These are phyloP conservation scores for Elsinoe perseae DNA, from an alignment of 2,329 filamentous ascomycete species.

Conservation along the genomic window DNA sequence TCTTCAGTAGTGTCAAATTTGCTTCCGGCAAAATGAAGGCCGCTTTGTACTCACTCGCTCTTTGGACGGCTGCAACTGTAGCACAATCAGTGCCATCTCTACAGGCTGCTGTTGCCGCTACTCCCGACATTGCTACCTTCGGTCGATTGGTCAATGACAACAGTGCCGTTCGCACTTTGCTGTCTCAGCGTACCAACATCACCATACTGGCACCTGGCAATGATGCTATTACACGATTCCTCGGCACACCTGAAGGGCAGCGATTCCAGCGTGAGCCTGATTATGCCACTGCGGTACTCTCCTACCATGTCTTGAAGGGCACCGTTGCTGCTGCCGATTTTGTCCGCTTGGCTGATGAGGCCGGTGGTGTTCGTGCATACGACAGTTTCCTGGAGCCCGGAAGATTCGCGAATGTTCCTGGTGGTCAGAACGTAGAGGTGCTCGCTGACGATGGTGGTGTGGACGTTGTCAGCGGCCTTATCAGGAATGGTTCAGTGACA, in stretches of 20 bases:
- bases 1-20: neutral
- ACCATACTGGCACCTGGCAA: conserved; percentile 54
- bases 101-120: neutral
- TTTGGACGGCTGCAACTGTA: neutral
- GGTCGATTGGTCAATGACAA: neutral
- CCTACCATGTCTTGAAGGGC: conserved; percentile 54
- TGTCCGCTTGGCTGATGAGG: conserved; percentile 43
- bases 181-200: conserved; percentile 24
- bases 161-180: neutral
- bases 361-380: conserved; percentile 15
- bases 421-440: conserved; percentile 50
- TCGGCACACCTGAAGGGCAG: neutral
- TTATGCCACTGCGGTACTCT: conserved; percentile 16
- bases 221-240: conserved; percentile 24
- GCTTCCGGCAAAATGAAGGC: neutral
- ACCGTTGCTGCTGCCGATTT: conserved; percentile 35
- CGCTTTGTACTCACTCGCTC: neutral
- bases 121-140: neutral
- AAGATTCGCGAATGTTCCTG: conserved; percentile 51
- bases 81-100: neutral
- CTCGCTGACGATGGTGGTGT: conserved; percentile 36
- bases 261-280: neutral
- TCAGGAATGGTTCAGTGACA: conserved; percentile 42
- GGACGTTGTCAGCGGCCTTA: conserved; percentile 46
- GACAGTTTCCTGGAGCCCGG: neutral